phyloP scores from a whole-genome alignment of 345 rosid species.

The Eucalyptus polyanthemos region DNA sequence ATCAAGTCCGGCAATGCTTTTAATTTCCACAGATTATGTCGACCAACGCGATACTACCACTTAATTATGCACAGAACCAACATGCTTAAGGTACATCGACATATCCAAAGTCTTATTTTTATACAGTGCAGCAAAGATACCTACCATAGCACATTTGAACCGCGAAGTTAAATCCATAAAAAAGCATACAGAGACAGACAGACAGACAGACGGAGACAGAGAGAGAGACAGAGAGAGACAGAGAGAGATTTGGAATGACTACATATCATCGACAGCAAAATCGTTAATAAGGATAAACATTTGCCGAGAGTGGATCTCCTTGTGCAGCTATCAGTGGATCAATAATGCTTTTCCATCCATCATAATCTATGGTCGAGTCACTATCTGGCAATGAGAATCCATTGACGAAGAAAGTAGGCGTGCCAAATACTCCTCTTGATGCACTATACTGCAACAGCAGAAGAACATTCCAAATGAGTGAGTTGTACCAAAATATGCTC shows the following conservation, averaged over 20 bases:
- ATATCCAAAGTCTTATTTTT: neutral
- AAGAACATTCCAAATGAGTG: neutral
- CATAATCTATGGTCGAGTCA: constrained; percentile 32
- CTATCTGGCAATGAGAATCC: constrained; percentile 56
- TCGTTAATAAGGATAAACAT: neutral
- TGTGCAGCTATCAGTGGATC: constrained; percentile 38
- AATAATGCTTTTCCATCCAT: constrained; percentile 51
- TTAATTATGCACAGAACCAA: neutral
- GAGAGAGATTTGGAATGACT: neutral
- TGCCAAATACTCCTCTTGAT: constrained; percentile 57
- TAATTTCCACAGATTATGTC: neutral
- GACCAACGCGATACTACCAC: neutral
- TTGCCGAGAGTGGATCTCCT: neutral
- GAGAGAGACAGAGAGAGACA: no score
- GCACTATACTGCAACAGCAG: constrained; percentile 45
- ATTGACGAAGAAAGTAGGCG: constrained; percentile 63
- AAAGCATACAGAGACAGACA: neutral
- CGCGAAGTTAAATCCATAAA: neutral
- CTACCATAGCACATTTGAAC: neutral
- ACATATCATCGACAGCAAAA: neutral
- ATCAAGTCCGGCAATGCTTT: neutral
- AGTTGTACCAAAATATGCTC: neutral
- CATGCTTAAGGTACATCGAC: neutral
- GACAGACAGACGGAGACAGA: neutral
- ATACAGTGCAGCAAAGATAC: neutral